Base-by-base conservation (phyloP, 1,284 basidiomycete genomes). In the Naganishia liquefaciens region DNA sequence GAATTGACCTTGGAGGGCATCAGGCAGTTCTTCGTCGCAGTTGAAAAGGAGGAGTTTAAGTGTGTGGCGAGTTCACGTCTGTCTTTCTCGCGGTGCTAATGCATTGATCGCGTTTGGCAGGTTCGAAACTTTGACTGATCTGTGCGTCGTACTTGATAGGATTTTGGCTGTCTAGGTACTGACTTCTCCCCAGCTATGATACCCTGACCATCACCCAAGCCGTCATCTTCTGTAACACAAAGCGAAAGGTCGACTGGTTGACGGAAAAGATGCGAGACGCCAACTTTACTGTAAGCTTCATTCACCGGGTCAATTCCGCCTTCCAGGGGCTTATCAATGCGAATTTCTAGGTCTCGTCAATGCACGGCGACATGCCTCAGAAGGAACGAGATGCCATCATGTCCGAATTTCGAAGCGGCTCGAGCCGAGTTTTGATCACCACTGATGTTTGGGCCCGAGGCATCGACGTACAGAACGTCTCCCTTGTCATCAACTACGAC, bases 1-100 rank as follows among this genome's bases (percentile, higher is more conserved):
- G 96, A 99, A 80, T 85, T 99, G 83, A 99, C 96, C 54, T 84
- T 99, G 63, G 96, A 99, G 79, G 95, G 96, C 27, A 99, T 99
- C 84, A 99, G 98, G 79, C 96, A 99, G 77, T 99, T 99, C 84
- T 99, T 97, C 80, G 93, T 99, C 50, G 95, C 95, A 30, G 95
- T 99, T 64, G 96, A 99, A 81, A 98, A 98, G 83, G 96, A 58
- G 21, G 55, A 58, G 47, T 58, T 58, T 44, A 58, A 58, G 55
- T 58, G 21, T 23, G 55, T 58, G 11, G 25, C n/a, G 5, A 49
- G 6, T 6, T 23, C 47, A 10, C 21, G 21, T 25, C 9, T 23
- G 23, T 25, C 23, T 2, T n/a, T 15, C 6, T 27, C 15, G 13
- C 6, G 7, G 11, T 6, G 10, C 43, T 57, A 7, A 57, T 21